These are phyloP conservation scores for Celoporthe dispersa DNA, from an alignment of 2,329 filamentous ascomycete genomes.

Conservation along the genomic window DNA sequence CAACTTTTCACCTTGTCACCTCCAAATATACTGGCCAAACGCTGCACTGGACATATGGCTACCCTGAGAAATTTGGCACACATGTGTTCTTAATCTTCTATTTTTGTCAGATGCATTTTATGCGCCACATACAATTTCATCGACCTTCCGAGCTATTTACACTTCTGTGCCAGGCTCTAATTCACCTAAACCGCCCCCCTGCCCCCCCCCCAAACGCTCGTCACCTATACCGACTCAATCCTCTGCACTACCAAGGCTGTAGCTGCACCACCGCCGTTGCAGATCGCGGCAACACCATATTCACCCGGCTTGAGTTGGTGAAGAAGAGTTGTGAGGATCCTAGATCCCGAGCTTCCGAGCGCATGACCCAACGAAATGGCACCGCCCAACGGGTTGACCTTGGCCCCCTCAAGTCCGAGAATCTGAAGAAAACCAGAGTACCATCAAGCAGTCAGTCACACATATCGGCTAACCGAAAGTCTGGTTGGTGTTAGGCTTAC, in stretches of 20 bases:
- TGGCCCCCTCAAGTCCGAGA: conserved; percentile 76
- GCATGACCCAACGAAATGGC: conserved; percentile 93
- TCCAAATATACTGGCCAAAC: background rate
- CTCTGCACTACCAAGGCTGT: conserved; percentile 91
- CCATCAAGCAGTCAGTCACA: conserved; percentile 4
- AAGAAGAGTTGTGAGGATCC: conserved; percentile 86
- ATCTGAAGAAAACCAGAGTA: conserved; percentile 57
- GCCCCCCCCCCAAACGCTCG: conserved; percentile 14
- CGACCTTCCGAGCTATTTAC: background rate
- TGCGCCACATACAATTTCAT: background rate
- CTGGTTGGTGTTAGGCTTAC: conserved; percentile 43
- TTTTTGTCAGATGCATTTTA: background rate
- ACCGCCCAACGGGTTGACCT: conserved; percentile 86
- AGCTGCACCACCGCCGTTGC: conserved; percentile 93
- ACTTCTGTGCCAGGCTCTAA: background rate
- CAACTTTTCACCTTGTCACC: background rate
- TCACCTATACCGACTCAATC: conserved; percentile 59
- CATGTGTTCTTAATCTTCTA: background rate
- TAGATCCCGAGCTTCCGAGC: conserved; percentile 88
- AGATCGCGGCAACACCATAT: conserved; percentile 94
- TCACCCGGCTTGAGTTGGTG: conserved; percentile 92
- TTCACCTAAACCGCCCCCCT: conserved; percentile 22
- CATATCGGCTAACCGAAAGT: too few relatives aligned
- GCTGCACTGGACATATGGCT: background rate
- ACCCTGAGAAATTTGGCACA: background rate